phyloP scores from a whole-genome alignment of 2,329 filamentous ascomycete genomes.

The Plectosphaerella plurivora region DNA sequence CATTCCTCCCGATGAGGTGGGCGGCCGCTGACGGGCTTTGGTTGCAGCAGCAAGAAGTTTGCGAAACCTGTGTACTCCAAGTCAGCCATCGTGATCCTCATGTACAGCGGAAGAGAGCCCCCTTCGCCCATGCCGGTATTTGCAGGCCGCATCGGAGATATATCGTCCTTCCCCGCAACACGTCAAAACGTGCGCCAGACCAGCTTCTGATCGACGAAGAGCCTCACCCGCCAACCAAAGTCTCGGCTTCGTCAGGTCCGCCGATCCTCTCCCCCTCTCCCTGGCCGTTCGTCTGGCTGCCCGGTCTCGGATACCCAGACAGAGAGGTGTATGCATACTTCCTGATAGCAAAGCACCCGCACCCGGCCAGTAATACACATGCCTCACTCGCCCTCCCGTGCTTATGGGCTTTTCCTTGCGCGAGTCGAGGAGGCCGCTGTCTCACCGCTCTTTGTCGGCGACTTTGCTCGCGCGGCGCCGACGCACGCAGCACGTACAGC shows the following conservation, averaged over 20 bases:
- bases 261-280: background rate
- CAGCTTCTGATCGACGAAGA: slow-evolving; percentile 1
- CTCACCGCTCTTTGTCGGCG: no score
- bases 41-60: background rate
- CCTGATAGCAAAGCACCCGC: background rate
- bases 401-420: no score
- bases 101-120: background rate
- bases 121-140: background rate
- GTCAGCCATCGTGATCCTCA: background rate
- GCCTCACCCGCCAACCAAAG: background rate
- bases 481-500: no score
- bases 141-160: background rate
- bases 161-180: background rate
- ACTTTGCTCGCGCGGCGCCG: no score
- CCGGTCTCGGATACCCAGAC: background rate
- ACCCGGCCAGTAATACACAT: background rate
- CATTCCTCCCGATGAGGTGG: no score
- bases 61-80: background rate
- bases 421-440: no score
- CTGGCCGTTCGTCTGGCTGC: background rate
- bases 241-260: background rate
- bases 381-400: background rate
- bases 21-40: background rate
- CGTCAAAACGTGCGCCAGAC: background rate
- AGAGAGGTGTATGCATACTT: background rate